These are phyloP conservation scores for Glaciozyma antarctica DNA, from an alignment of 768 basidiomycete genomes.

Conservation along the genomic window DNA sequence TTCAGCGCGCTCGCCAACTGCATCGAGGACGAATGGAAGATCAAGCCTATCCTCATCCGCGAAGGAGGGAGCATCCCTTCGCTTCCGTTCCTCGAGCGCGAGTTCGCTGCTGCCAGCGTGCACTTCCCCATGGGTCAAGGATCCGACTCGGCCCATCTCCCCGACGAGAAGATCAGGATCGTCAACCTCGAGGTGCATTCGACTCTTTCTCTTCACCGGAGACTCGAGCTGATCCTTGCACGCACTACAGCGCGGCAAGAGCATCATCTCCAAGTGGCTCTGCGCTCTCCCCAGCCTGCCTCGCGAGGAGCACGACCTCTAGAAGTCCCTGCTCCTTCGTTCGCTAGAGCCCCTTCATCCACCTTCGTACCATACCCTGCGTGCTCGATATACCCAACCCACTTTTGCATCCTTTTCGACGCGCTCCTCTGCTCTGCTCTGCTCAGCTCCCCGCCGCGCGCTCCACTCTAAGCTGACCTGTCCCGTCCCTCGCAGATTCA, in stretches of 20 bases:
- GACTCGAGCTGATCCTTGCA: no score
- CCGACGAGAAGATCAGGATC: constrained; percentile 83
- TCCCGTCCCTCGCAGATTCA: no score
- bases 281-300: background rate
- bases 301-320: background rate
- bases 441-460: no score
- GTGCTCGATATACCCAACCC: no score
- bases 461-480: no score
- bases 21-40: constrained; percentile 76
- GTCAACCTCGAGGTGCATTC: constrained; percentile 51
- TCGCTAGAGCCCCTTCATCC: no score
- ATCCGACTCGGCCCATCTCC: constrained; percentile 52
- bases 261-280: constrained; percentile 19
- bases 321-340: background rate
- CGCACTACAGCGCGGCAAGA: constrained; percentile 17
- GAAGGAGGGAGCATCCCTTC: constrained; percentile 73
- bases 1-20: constrained; percentile 76
- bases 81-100: constrained; percentile 84
- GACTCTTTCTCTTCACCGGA: no score
- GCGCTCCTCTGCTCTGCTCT: no score
- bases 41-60: constrained; percentile 48
- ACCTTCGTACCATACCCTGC: no score
- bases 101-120: constrained; percentile 69
- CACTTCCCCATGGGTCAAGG: constrained; percentile 93
- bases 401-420: no score